Percentiles rank a stretch among this genome's conserved stretches.
Evolutionary conservation across 148 eudicot species (phyloP).

Genomic region (Arbutus unedo): DNA sequence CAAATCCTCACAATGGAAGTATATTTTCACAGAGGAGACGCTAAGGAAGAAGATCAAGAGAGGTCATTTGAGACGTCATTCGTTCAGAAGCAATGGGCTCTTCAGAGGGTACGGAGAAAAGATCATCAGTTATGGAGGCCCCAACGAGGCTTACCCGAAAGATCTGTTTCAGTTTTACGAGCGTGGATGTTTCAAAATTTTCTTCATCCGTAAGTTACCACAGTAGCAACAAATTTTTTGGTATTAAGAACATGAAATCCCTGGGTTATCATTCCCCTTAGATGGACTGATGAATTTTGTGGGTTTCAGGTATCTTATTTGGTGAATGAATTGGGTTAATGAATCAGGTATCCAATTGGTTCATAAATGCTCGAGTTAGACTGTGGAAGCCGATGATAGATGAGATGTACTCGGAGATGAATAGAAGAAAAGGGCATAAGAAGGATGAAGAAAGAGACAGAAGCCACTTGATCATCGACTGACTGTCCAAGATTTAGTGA

Average conservation of each 20-base stretch:
- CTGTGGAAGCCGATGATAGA: conserved; percentile 95
- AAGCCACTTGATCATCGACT: conserved; percentile 33
- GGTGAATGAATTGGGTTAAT: background rate
- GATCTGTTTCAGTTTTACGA: conserved; percentile 84
- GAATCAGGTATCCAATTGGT: conserved; percentile 89
- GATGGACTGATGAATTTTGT: background rate
- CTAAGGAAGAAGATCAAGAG: conserved; percentile 25
- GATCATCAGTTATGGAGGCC: conserved; percentile 92
- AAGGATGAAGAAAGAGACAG: conserved; percentile 34
- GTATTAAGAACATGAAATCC: background rate
- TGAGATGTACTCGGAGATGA: conserved; percentile 80
- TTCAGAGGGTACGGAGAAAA: conserved; percentile 70
- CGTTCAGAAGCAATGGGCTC: conserved; percentile 86
- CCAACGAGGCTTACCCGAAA: conserved; percentile 93
- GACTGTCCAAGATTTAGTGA: conserved; percentile 28
- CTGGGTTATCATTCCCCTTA: background rate
- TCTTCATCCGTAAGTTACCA: conserved; percentile 76
- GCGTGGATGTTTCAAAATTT: conserved; percentile 99
- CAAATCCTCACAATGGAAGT: conserved; percentile 60
- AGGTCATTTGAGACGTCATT: conserved; percentile 57
- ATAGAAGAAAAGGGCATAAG: conserved; percentile 43
- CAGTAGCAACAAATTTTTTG: background rate
- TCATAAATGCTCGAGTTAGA: conserved; percentile 92
- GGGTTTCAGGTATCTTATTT: conserved; percentile 70
- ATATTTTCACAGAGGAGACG: conserved; percentile 17